These are phyloP conservation scores for Trametes cinnabarina DNA, from an alignment of 768 basidiomycete genomes.

Conservation along the genomic window DNA sequence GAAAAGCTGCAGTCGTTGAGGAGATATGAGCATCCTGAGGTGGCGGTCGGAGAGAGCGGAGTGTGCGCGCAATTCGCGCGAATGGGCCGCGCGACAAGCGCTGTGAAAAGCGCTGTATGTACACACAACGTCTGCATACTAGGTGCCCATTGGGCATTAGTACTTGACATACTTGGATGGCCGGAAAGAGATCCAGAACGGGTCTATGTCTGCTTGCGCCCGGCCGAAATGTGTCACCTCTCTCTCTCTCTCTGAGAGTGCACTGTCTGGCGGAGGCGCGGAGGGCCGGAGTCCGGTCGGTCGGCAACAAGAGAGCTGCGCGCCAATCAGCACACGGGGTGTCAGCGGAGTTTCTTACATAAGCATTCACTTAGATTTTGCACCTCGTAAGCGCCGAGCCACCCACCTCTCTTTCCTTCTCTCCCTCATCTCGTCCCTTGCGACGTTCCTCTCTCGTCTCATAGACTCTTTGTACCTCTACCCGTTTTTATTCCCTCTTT, in stretches of 20 bases:
- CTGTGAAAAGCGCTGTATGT: not conserved
- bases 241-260: too few relatives aligned
- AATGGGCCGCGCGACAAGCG: not conserved
- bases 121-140: too few relatives aligned
- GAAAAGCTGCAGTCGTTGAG: too few relatives aligned
- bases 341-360: conserved; percentile 4
- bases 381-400: not conserved
- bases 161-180: too few relatives aligned
- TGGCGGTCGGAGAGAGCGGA: too few relatives aligned
- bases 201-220: too few relatives aligned
- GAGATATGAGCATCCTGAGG: too few relatives aligned
- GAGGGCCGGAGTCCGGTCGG: not conserved
- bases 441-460: conserved; percentile 6
- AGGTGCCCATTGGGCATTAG: too few relatives aligned
- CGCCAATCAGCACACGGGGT: conserved; percentile 11
- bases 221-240: too few relatives aligned
- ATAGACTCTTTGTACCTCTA: conserved; percentile 11
- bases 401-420: conserved; percentile 2
- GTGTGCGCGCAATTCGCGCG: too few relatives aligned
- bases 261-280: too few relatives aligned
- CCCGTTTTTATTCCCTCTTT: conserved; percentile 12
- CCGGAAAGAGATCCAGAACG: too few relatives aligned
- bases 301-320: not conserved
- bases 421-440: conserved; percentile 7
- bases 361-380: conserved; percentile 3